Base-by-base conservation (phyloP, 768 basidiomycete species). In the Suillus plorans region DNA sequence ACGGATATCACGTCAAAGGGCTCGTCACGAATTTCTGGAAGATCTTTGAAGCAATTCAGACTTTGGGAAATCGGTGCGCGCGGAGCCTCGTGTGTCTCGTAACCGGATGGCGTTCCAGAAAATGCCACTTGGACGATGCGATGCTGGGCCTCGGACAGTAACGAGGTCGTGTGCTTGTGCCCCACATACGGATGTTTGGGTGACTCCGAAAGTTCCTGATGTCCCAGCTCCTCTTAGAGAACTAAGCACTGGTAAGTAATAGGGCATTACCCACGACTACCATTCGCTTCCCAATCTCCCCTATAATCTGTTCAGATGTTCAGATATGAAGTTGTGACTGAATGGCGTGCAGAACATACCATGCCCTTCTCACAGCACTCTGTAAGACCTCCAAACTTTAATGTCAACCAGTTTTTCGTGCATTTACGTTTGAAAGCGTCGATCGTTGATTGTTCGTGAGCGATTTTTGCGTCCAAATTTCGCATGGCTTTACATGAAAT, bases 381-480 rank as follows among this genome's bases (percentile, higher is more conserved):
- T 49, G 89, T 74, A 52, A 97, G 76, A 6, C 92, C 95, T 28
- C 93, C 94, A 72, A 96, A 95, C 79, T 97, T 96, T 68, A 93
- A 78, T 1, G 86, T 85, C 85, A 97, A 85, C 79, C 88, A 91
- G 44, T 84, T 80, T 66, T 85, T 86, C 3, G 89, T 82, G 14
- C 84, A 84, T 7, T 81, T 77, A 36, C 95, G 86, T 78, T 97
- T 98, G 74, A 89, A 92, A 72, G 95, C 94, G 0, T 90, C 86
- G 3, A 97, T 71, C 13, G 83, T 81, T 0, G 94, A 87, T 70
- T 96, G 95, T 68, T 95, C 92, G 0, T 79, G 83, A 79, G 94
- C 80, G 62, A 98, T 96, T 28, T 94, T 90, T 6, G 87, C 83
- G 70, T 97, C 95, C 77, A 96, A 81, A 10, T 74, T 69, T 3